Percentiles rank a stretch among this genome's conserved stretches.
phyloP scores from a whole-genome alignment of 2,329 filamentous ascomycete genomes.

The Penicillium sp. region DNA sequence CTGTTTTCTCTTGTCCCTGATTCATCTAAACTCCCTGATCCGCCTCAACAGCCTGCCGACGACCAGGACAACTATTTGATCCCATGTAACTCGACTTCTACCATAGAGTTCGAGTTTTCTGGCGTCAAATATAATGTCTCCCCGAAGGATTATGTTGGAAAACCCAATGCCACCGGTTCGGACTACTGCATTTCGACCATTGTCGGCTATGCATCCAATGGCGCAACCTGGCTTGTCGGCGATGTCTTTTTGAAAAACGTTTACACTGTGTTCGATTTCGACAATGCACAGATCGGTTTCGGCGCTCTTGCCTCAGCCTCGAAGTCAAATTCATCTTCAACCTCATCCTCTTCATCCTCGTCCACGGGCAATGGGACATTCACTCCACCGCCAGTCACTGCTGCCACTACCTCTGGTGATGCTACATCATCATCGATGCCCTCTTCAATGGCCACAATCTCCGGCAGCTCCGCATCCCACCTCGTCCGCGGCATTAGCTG shows the following conservation, averaged over 20 bases:
- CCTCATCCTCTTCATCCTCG: background rate
- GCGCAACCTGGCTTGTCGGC: constrained; percentile 71
- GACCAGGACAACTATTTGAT: constrained; percentile 61
- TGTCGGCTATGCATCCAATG: constrained; percentile 67
- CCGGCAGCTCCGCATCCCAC: constrained; percentile 14
- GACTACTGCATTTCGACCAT: constrained; percentile 64
- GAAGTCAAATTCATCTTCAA: background rate
- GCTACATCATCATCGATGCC: constrained; percentile 10
- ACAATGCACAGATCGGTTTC: constrained; percentile 47
- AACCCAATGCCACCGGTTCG: constrained; percentile 20
- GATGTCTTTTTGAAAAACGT: constrained; percentile 89
- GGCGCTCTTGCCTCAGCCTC: constrained; percentile 20
- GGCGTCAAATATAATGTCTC: constrained; percentile 65
- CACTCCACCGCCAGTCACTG: constrained; percentile 10
- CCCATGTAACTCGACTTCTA: constrained; percentile 65
- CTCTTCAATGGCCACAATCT: constrained; percentile 2
- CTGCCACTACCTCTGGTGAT: constrained; percentile 2
- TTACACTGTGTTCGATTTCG: constrained; percentile 79
- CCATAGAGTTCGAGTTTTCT: constrained; percentile 66
- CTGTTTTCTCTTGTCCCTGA: constrained; percentile 68
- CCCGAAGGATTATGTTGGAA: constrained; percentile 66
- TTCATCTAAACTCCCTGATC: constrained; percentile 57
- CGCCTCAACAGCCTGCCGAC: constrained; percentile 48
- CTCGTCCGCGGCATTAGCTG: constrained; percentile 13
- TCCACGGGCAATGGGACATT: constrained; percentile 16